Evolutionary conservation across 1,284 basidiomycete genomes (phyloP), one percentile per base, ranked within the genome.

Genomic region (Sanguinoderma infundibulare): DNA sequence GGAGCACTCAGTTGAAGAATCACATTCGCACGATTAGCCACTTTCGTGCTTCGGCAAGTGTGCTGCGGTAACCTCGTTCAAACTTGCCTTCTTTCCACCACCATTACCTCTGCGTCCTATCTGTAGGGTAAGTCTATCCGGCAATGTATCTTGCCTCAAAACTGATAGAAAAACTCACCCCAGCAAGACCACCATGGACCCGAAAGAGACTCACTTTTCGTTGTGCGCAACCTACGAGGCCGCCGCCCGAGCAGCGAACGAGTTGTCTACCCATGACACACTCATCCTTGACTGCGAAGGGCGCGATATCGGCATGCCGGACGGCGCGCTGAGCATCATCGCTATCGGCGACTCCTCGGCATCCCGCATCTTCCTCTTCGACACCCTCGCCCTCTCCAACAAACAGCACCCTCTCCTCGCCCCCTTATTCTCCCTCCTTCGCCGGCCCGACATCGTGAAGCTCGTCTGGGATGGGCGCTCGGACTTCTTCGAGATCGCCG

Each of bases 391-490:
- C 52, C 62, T 38, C 34, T 28, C 61, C 5, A 34, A 58, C 50
- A 40, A 62, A n/a, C 49, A 69, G 2, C 63, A 61, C 46, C 57
- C 64, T 7, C 61, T 66, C 40, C 64, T 78, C 24, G 63, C 65
- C 8, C 61, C 55, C 26, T 59, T 79, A 2, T 61, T 77, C 10
- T 36, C 57, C 17, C 63, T 78, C 17, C 72, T 81, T 50, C 62
- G 66, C 36, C 61, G 73, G 22, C 60, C 67, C 8, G 56, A 60
- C 1, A 64, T 79, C 44, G 69, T 72, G 30, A 81, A 82, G 68
- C 62, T 82, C 58, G 78, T 79, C 57, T 81, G 80, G 80, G 80
- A 81, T 62, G 81, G 79, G 17, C 73, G 79, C 1, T 75, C 78
- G 69, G 80, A 81, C 65, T 78, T 68, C 65, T 64, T 78, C 32